Base-by-base conservation (phyloP, 1,139 yeast species). In the Kurtzmaniella quercitrusa region DNA sequence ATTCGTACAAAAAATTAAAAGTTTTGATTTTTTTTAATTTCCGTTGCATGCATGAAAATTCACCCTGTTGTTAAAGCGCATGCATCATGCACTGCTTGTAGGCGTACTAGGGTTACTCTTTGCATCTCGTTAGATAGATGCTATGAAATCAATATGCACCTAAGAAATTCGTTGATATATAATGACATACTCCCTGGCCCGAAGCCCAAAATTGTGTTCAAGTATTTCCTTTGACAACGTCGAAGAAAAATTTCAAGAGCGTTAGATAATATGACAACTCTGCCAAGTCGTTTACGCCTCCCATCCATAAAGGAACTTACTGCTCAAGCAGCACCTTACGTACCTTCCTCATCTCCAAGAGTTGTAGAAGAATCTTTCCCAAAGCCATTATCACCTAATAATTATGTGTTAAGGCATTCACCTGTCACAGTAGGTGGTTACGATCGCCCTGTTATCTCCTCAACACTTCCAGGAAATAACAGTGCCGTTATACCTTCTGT, bases 261-360 rank as follows among this genome's bases (percentile, higher is more conserved):
- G 14, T 27, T n/a, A 6, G 31, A 27, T 11, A n/a, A 7, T 15
- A 38, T 36, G 39, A 39, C 45, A 15, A 23, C 42, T 34, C 42
- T 29, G 36, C 43, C 39, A 41, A 41, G 38, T 39, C 43, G 46
- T 34, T 41, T 43, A 17, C 43, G 46, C n/a, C 41, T 43, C n/a
- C 46, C 46, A 9, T 43, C 46, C 8, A 43, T 43, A 11, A 43
- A 31, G 14, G 46, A 43, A 17, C 43, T 43, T 12, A 43, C 46
- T 25, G 42, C 44, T 15, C 39, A 45, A 6, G 38, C 43, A 15
- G 31, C 39, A 2, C 15, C 39, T 6, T 34, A 34, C 15, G 25
- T 40, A 4, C 36, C 42, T 10, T 17, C 23, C 6, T 16, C 34
- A 11, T 40, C 42, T 17, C 39, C 42, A 17, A 12, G 34, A 6